A percentile compares a stretch with the other conserved stretches of the same genome.
Conservation (phyloP, 176 grass and related monocot genomes). For the Typha latifolia region DNA sequence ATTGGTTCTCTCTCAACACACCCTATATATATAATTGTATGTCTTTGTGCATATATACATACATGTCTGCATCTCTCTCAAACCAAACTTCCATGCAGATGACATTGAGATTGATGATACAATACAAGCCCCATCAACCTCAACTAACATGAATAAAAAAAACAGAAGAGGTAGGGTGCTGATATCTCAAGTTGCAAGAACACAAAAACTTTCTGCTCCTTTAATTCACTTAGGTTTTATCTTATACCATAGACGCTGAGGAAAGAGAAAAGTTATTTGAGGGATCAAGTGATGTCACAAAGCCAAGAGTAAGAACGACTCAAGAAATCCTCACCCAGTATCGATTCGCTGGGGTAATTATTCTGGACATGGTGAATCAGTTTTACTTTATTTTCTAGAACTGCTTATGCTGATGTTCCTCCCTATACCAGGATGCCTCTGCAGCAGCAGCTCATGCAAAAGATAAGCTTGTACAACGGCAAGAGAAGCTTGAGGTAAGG, state of each 20-base stretch:
- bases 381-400: background rate
- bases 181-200: background rate
- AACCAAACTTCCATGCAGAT: constrained; percentile 23
- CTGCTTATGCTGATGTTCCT: background rate
- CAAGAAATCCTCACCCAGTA: constrained; percentile 95
- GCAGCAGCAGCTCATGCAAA: constrained; percentile 76
- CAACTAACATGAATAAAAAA: constrained; percentile 20
- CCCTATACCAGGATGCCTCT: constrained; percentile 48
- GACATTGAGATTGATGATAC: constrained; percentile 69
- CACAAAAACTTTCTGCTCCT: constrained; percentile 3
- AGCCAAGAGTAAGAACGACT: constrained; percentile 63
- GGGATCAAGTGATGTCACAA: constrained; percentile 41
- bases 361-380: background rate
- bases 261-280: constrained; percentile 51
- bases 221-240: background rate
- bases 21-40: constrained; percentile 23
- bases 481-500: constrained; percentile 81
- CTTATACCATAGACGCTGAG: constrained; percentile 28
- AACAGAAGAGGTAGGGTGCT: constrained; percentile 31
- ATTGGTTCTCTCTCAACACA: constrained; percentile 29
- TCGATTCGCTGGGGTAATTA: constrained; percentile 63
- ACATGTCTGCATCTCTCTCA: background rate
- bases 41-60: constrained; percentile 8
- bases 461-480: constrained; percentile 70
- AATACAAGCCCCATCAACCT: constrained; percentile 17